Percentiles rank a stretch among this genome's conserved stretches.
Conservation (phyloP, 768 basidiomycete species). For the Ephemerocybe angulata region DNA sequence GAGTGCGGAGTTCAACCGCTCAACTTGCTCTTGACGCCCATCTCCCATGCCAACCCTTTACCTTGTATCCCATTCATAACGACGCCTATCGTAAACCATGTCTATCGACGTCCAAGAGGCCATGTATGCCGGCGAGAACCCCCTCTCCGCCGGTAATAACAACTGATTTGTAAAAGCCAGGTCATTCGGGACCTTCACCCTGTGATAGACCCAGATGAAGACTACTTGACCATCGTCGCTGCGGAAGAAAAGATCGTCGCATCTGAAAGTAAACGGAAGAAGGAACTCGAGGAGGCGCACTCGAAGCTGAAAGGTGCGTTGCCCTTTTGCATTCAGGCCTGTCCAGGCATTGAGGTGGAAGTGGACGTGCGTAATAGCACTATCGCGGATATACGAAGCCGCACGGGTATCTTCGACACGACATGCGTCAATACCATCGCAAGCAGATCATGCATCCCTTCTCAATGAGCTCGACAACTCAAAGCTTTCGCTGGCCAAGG, state of each 20-base stretch:
- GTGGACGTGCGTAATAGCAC: conserved; percentile 36
- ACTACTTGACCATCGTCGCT: conserved; percentile 69
- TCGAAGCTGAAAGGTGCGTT: conserved; percentile 57
- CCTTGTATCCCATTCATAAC: no score
- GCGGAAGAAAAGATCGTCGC: conserved; percentile 67
- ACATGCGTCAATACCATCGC: conserved; percentile 66
- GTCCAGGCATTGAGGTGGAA: not conserved
- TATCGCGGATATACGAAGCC: conserved; percentile 60
- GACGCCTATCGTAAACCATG: no score
- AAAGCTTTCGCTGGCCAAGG: conserved; percentile 64
- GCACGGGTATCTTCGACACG: conserved; percentile 69
- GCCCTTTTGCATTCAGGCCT: not conserved
- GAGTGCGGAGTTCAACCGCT: no score
- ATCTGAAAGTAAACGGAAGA: conserved; percentile 55
- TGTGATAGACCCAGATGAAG: conserved; percentile 76
- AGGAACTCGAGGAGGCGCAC: conserved; percentile 66
- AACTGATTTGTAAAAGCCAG: conserved; percentile 39
- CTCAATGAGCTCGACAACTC: conserved; percentile 65
- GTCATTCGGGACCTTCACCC: conserved; percentile 66
- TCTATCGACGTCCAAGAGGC: conserved; percentile 47
- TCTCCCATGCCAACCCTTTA: no score
- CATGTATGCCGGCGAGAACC: conserved; percentile 28
- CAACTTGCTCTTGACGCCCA: no score
- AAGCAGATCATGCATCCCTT: conserved; percentile 53
- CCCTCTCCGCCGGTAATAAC: not conserved